Base-by-base conservation (phyloP, 2,329 filamentous ascomycete genomes). In the Didymella glomerata region DNA sequence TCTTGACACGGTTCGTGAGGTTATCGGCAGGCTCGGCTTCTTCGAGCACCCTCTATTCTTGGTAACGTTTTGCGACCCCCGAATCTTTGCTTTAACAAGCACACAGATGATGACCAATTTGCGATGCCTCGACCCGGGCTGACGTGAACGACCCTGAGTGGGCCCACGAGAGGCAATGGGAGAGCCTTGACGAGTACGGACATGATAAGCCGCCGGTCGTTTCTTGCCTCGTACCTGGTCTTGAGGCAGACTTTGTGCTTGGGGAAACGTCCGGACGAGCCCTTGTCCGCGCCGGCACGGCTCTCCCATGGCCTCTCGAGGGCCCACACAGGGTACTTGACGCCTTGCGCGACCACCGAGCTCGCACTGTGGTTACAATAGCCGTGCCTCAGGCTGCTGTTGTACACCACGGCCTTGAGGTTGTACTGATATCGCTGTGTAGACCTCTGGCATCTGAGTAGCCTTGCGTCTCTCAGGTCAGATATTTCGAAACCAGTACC, bases 351-450 rank as follows among this genome's bases (percentile, higher is more conserved):
- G 41, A 11, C 54, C 42, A 52, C 13, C 22, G 47, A 47, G 30
- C 41, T 41, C n/a, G 54, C 54, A 57, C 28, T 50, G 45, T 48
- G 46, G 56, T 59, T 59, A 48, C 46, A 42, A 59, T 54, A 48
- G 56, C 56, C 50, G 22, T 50, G 56, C 56, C 50, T 59, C 56
- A 36, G 46, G 56, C 56, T 36, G 50, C 56, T 59, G 50, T 59
- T 59, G 49, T 59, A 59, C 50, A 28, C 36, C 46, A 30, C 40
- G 46, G 24, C 42, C 32, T 13, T 34, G 48, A 41, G 25, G 24
- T 27, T 22, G 14, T 54, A 47, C 51, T 54, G 48, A 47, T 25
- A 28, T 10, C 18, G 24, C 4, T 28, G 48, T 50, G 34, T 41
- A 50, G 48, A 50, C 7, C 20, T 18, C 30, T 14, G 24, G 14